Base-by-base conservation (phyloP, 2,329 filamentous ascomycete species). In the Fusarium sp. region DNA sequence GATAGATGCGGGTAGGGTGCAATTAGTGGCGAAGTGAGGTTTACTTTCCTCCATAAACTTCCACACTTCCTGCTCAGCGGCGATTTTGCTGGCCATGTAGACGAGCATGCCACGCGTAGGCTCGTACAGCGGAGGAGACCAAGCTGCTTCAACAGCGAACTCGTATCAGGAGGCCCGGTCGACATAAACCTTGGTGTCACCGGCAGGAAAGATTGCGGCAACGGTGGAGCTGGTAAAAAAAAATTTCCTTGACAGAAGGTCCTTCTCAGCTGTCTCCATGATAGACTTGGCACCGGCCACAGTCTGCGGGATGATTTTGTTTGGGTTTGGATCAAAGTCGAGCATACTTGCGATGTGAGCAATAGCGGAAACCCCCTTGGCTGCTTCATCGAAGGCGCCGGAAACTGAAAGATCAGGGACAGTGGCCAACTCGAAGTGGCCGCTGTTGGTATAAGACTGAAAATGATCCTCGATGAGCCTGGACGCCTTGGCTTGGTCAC, bases 261-360 rank as follows among this genome's bases (percentile, higher is more conserved):
- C 81, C 77, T 79, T 80, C 2, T 77, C 73, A 1, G 82, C 81
- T 3, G 84, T 78, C 4, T 78, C 74, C 6, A 86, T 76, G 6
- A 82, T 77, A 42, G 80, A 79, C 8, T 78, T 68, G 1, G 77
- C 76, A 11, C 79, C 80, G 3, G 71, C 63, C 8, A 83, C 72
- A 1, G 78, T 81, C 1, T 76, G 75, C 0, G 80, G 76, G 26
- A 87, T 82, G 15, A 84, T 81, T 1, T 77, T 67, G 17, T 83
- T 74, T 2, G 84, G 81, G n/a, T 85, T 75, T 0, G 78, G 71
- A 6, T 75, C 75, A 43, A 82, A 81, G 1, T 74, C 76, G 6
- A 83, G 64, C 34, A 81, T 77, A n/a, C 80, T 79, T 1, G 85
- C 85, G 15, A 83, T 76, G 65, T 86, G 84, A n/a, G 81, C 76